phyloP scores from a whole-genome alignment of 2,329 filamentous ascomycete genomes.

The Microsporum ferrugineum region DNA sequence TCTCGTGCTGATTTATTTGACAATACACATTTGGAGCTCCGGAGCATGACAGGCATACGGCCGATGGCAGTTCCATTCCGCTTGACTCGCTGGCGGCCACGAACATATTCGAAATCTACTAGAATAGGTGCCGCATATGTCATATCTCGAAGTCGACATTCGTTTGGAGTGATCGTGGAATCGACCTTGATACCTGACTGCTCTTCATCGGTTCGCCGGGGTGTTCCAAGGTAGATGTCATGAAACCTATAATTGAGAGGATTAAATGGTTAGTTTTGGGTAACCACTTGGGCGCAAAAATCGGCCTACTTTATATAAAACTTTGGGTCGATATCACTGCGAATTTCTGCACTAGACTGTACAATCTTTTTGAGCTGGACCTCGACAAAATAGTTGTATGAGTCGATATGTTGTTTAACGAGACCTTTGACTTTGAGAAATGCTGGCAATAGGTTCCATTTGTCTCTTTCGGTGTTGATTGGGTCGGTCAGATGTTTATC shows the following conservation, averaged over 20 bases:
- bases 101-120: slow-evolving; percentile 82
- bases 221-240: slow-evolving; percentile 75
- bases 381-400: slow-evolving; percentile 96
- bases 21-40: slow-evolving; percentile 85
- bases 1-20: slow-evolving; percentile 70
- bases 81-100: slow-evolving; percentile 65
- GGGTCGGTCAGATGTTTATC: slow-evolving; percentile 56
- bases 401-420: slow-evolving; percentile 96
- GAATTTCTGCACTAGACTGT: slow-evolving; percentile 74
- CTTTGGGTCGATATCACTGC: slow-evolving; percentile 82
- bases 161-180: slow-evolving; percentile 70
- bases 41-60: slow-evolving; percentile 90
- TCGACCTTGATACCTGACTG: slow-evolving; percentile 48
- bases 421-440: slow-evolving; percentile 95
- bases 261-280: neutral
- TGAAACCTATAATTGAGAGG: slow-evolving; percentile 46
- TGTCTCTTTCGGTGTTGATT: slow-evolving; percentile 64
- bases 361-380: slow-evolving; percentile 96
- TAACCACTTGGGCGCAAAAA: neutral
- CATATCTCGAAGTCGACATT: slow-evolving; percentile 90
- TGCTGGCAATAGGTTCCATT: slow-evolving; percentile 94
- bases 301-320: slow-evolving; percentile 66
- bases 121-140: slow-evolving; percentile 94
- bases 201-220: slow-evolving; percentile 65
- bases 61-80: slow-evolving; percentile 68